These are phyloP conservation scores for Adansonia madagascariensis DNA, from an alignment of 441 rosid species.

Conservation along the genomic window DNA sequence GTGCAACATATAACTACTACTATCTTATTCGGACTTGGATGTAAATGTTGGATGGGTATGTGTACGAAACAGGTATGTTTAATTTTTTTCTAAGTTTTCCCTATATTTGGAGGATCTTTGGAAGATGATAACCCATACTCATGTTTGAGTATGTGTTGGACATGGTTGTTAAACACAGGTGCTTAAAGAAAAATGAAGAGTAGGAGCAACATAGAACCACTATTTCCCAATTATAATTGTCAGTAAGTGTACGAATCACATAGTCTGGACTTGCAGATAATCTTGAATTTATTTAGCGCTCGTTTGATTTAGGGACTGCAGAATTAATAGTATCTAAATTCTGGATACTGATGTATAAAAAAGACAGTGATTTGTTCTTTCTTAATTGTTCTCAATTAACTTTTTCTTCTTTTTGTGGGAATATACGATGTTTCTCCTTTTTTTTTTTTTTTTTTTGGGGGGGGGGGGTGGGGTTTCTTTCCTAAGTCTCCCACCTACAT, in stretches of 20 bases:
- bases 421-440: conserved; percentile 3
- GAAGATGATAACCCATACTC: no score
- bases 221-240: not conserved
- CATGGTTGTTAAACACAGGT: no score
- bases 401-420: not conserved
- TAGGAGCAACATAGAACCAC: not conserved
- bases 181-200: no score
- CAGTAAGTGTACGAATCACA: not conserved
- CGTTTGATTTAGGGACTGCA: not conserved
- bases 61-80: no score
- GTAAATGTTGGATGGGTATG: no score
- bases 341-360: conserved; percentile 2
- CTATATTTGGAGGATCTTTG: no score
- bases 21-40: no score
- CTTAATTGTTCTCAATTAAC: not conserved
- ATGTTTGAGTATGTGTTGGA: no score
- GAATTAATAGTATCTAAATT: not conserved
- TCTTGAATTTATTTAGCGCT: conserved; percentile 4
- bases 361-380: not conserved
- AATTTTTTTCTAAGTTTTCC: no score
- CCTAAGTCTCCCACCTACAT: not conserved
- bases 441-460: not conserved
- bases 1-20: no score
- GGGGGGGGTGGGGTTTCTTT: not conserved
- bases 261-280: not conserved